Evolutionary conservation across 2,329 filamentous ascomycete species (phyloP).

Genomic region (Corinectria fuckeliana): DNA sequence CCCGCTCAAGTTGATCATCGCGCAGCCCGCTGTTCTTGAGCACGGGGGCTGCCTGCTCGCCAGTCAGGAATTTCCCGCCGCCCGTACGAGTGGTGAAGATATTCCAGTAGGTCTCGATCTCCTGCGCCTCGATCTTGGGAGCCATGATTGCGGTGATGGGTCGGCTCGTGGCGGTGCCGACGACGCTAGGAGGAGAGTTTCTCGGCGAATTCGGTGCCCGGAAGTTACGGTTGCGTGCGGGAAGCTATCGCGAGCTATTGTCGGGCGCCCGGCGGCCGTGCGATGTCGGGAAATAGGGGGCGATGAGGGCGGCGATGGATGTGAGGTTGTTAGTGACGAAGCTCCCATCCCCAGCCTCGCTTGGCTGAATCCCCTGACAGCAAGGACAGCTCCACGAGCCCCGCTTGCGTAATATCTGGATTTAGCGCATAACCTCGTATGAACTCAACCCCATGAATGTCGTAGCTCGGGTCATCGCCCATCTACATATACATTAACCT

Average conservation of each 20-base stretch:
- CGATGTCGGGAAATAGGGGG: slow-evolving; percentile 11
- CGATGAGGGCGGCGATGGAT: slow-evolving; percentile 2
- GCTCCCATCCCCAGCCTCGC: slow-evolving; percentile 39
- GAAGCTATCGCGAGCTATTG: slow-evolving; percentile 15
- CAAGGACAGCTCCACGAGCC: slow-evolving; percentile 24
- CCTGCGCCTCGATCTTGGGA: slow-evolving; percentile 66
- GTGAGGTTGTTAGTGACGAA: slow-evolving; percentile 39
- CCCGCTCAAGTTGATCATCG: slow-evolving; percentile 85
- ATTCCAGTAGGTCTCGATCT: slow-evolving; percentile 72
- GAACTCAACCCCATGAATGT: slow-evolving; percentile 5
- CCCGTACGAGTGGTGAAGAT: slow-evolving; percentile 67
- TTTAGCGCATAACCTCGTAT: slow-evolving; percentile 34
- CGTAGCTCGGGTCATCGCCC: neutral
- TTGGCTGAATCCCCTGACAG: slow-evolving; percentile 36
- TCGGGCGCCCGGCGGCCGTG: slow-evolving; percentile 25
- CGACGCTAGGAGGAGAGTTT: neutral
- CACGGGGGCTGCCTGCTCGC: slow-evolving; percentile 67
- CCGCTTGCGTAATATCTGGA: slow-evolving; percentile 37
- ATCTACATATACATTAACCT: neutral
- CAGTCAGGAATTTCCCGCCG: slow-evolving; percentile 65
- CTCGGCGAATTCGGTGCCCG: slow-evolving; percentile 3
- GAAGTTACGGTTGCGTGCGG: neutral
- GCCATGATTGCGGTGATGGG: slow-evolving; percentile 52
- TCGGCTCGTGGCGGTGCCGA: slow-evolving; percentile 10
- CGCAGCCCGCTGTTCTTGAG: slow-evolving; percentile 69